A percentile compares a stretch with the other conserved stretches of the same genome.
Conservation (phyloP, 2,329 filamentous ascomycete genomes). For the Pseudogymnoascus sp. region DNA sequence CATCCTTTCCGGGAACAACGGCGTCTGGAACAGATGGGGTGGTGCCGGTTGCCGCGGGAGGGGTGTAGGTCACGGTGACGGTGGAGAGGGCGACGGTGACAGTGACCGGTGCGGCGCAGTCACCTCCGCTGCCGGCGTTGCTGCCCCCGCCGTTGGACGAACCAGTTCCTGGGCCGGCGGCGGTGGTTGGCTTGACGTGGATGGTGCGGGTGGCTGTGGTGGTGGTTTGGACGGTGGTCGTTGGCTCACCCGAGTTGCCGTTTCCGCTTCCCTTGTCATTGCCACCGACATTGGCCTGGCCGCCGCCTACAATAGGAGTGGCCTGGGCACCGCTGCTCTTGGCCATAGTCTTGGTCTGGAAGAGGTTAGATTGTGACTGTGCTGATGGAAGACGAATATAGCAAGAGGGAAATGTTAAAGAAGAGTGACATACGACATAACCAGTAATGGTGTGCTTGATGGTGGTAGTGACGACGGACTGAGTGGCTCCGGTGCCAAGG, state of each 20-base stretch:
- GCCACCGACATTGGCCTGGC: neutral
- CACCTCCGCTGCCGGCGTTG: neutral
- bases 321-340: neutral
- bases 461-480: constrained; percentile 1
- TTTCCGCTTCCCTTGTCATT: neutral
- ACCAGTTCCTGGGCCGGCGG: neutral
- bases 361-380: neutral
- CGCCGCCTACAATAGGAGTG: neutral
- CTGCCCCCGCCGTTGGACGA: neutral
- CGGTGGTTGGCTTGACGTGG: neutral
- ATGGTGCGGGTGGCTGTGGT: constrained; percentile 1
- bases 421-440: neutral
- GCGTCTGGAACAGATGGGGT: neutral
- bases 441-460: neutral
- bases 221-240: neutral
- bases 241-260: neutral
- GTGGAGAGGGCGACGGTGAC: constrained; percentile 7
- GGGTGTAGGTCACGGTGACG: constrained; percentile 3
- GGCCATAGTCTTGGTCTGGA: neutral
- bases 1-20: neutral
- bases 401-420: neutral
- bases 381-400: neutral
- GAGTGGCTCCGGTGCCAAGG: neutral
- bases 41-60: neutral
- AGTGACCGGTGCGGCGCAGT: constrained; percentile 1